Conservation (phyloP, 768 basidiomycete genomes). For the Rhizopogon salebrosus region DNA sequence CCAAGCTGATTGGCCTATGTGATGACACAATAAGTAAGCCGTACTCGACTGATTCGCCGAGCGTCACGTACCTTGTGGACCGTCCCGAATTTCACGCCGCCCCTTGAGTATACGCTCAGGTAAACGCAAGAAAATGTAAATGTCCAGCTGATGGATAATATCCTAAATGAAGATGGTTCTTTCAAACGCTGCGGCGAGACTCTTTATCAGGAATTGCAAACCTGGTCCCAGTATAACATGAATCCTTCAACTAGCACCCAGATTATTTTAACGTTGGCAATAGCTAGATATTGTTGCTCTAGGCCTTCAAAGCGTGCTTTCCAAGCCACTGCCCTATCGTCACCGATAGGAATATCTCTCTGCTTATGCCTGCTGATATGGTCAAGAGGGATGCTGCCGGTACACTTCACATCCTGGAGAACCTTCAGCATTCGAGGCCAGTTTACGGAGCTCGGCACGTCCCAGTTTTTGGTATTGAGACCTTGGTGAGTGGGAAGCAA, state of each 20-base stretch:
- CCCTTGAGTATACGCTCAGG: slow-evolving; percentile 68
- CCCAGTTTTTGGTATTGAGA: slow-evolving; percentile 82
- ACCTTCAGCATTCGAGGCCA: slow-evolving; percentile 74
- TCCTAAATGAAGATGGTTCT: slow-evolving; percentile 38
- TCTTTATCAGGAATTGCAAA: slow-evolving; percentile 19
- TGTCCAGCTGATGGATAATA: slow-evolving; percentile 67
- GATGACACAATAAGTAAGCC: slow-evolving; percentile 2
- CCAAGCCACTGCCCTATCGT: slow-evolving; percentile 44
- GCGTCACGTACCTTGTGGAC: slow-evolving; percentile 74
- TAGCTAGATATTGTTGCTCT: slow-evolving; percentile 33
- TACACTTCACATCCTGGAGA: slow-evolving; percentile 55
- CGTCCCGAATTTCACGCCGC: slow-evolving; percentile 72
- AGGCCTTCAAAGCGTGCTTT: slow-evolving; percentile 44
- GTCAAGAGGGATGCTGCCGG: slow-evolving; percentile 63
- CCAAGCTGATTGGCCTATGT: slow-evolving; percentile 82
- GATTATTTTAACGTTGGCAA: slow-evolving; percentile 45
- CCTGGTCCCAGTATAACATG: slow-evolving; percentile 85
- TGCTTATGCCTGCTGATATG: slow-evolving; percentile 83
- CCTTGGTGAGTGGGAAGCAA: slow-evolving; percentile 48
- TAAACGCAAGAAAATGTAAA: slow-evolving; percentile 80
- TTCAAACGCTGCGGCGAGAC: background rate
- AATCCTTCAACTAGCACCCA: slow-evolving; percentile 94
- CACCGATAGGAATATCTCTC: slow-evolving; percentile 58
- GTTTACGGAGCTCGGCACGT: slow-evolving; percentile 83
- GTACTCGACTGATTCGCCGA: slow-evolving; percentile 6